Evolutionary conservation across 495 filamentous ascomycete species (phyloP), one percentile per base, ranked within the genome.

Genomic region (Chaetomidium leptoderma): DNA sequence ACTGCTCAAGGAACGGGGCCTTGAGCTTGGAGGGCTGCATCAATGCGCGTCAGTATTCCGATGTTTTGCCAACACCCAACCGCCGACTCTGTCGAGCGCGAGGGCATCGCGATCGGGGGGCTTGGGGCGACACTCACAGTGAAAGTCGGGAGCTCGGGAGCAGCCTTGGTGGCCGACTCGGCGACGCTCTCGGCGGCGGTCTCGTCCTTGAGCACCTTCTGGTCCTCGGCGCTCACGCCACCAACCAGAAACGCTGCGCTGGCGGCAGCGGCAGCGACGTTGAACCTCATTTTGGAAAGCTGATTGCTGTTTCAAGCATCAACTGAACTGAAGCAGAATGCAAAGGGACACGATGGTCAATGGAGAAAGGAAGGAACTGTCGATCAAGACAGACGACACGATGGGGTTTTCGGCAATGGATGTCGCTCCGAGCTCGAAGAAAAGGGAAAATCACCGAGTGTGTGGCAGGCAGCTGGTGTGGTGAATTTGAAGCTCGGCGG

Each of bases 1-100:
- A 99, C 74, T 99, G 95, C 78, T 99, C 95, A 56, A 97, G 76
- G 85, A 99, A 97, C 39, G 91, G 89, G 59, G 88, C 95, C 74
- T 97, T 89, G 67, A 97, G 75, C 54, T 79, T 79, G 50, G 89
- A 86, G 49, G 95, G 92, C 92, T 97, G 50, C 36, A 50, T 27
- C n/a, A n/a, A 40, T 32, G 53, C 23, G 60, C 33, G 63, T 77
- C 53, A 76, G 72, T 19, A 21, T 32, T 27, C 8, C n/a, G 16
- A 2, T 4, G 14, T 36, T 30, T 6, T 23, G 27, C n/a, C 17
- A 30, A 14, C n/a, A 17, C 10, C 40, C 3, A 47, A n/a, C 19
- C 24, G 14, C 4, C 37, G 30, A 23, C 10, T 24, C 4, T 29
- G 29, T 14, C 16, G 40, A 26, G 33, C 10, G 59, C 3, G 30